Percentiles rank a stretch among this genome's conserved stretches.
Evolutionary conservation across 2,329 filamentous ascomycete species (phyloP).

Genomic region (Paraphoma chrysanthemicola): DNA sequence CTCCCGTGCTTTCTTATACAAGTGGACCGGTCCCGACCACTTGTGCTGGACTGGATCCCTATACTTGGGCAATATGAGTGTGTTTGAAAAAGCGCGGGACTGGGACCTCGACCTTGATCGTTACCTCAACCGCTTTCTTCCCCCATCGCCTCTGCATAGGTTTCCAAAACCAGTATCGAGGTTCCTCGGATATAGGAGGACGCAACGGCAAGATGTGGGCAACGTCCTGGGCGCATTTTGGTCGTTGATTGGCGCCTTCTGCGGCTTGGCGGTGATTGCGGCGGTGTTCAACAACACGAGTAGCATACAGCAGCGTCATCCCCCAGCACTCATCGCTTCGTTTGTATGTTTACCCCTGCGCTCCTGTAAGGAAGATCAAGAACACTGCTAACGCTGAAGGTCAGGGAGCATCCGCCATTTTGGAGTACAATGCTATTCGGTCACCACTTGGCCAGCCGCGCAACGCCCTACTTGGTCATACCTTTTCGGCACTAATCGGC

Average conservation of each 20-base stretch:
- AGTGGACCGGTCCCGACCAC: background rate
- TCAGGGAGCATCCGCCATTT: slow-evolving; percentile 55
- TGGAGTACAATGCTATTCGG: slow-evolving; percentile 57
- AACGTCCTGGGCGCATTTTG: slow-evolving; percentile 51
- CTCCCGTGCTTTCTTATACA: background rate
- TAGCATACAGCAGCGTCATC: slow-evolving; percentile 46
- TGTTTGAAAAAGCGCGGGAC: slow-evolving; percentile 17
- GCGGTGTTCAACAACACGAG: slow-evolving; percentile 51
- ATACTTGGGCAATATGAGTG: slow-evolving; percentile 11
- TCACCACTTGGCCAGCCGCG: slow-evolving; percentile 58
- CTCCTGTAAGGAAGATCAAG: background rate
- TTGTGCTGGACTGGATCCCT: background rate
- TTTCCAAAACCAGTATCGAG: slow-evolving; percentile 72
- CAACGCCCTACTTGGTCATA: slow-evolving; percentile 55
- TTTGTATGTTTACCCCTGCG: slow-evolving; percentile 38
- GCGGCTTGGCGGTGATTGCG: slow-evolving; percentile 51
- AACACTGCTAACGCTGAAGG: too few species aligned
- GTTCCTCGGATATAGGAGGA: slow-evolving; percentile 62
- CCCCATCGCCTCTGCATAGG: slow-evolving; percentile 67
- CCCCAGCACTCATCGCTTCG: slow-evolving; percentile 54
- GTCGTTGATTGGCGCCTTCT: slow-evolving; percentile 53
- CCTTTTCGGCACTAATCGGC: slow-evolving; percentile 53
- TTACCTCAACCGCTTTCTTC: slow-evolving; percentile 75
- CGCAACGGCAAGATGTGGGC: slow-evolving; percentile 49
- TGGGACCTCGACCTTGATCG: slow-evolving; percentile 76